Base-by-base conservation (phyloP, 2,329 filamentous ascomycete genomes). In the Fusarium avenaceum region DNA sequence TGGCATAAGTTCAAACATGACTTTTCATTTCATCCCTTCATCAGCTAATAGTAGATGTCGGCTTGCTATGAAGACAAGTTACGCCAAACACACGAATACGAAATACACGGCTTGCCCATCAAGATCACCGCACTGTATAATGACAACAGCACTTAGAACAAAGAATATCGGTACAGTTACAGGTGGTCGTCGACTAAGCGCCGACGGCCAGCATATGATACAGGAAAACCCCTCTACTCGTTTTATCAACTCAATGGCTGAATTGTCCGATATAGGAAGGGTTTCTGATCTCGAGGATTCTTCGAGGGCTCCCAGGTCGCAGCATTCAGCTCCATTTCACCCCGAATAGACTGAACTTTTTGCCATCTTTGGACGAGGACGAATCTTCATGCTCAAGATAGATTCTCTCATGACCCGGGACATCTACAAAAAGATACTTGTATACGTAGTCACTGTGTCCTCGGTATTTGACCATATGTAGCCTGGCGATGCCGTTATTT, bases 381-480 rank as follows among this genome's bases (percentile, higher is more conserved):
- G 80, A 78, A 38, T 88, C 86, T 35, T 84, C 83, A 55, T 89
- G 87, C 75, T 92, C 89, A 17, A 92, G 81, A 68, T 89, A 91
- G 52, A 92, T 84, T 60, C 89, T 82, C 55, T 85, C 82, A 49
- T 90, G 86, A 1, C 92, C 93, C 71, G 87, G 90, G 26, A 97
- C 87, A 77, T 97, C 94, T 46, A 98, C 77, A 52, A 89, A 92
- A 42, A 98, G 83, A 75, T 93, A 89, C 75, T 90, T 88, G 80
- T 97, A 97, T 72, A 92, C 86, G 76, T 89, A 94, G 40, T 93
- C 89, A 50, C 84, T 80, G 38, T 89, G 85, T 32, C 88, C 88
- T 3, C 86, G 83, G 35, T 83, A 83, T 78, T 89, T 93, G 46
- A 90, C 85, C 86, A 97, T 88, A 77, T 97, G 93, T 54, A 97